Base-by-base conservation (phyloP, 2,329 filamentous ascomycete species). In the Davidsoniella neocaledoniae region DNA sequence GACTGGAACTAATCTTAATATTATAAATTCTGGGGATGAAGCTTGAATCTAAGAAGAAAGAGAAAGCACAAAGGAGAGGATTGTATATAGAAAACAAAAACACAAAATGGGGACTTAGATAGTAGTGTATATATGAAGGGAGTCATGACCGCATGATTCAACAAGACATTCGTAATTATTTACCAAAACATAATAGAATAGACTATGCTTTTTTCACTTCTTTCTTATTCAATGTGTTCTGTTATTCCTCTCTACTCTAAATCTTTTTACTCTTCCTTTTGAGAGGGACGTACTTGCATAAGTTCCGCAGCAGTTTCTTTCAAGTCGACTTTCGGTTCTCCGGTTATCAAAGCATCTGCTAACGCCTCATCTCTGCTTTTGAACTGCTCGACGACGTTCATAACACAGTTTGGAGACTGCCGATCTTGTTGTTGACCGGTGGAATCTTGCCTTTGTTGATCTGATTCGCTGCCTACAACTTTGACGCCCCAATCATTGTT, bases 401-500 rank as follows among this genome's bases (percentile, higher is more conserved):
- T 25, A n/a, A 17, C 21, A 12, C 23, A 14, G 23, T 21, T 10
- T n/a, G 42, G 42, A 9, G 42, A 23, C 42, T 14, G 42, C 6
- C 21, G n/a, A 4, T 14, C 19, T 14, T 26, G 42, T 5, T 23
- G 21, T 16, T 43, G 21, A 4, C 16, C 5, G 23, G 2, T 4
- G 29, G 29, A 4, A 33, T 33, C 29, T 12, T 33, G 8, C 12
- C 3, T 43, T 43, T 42, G 39, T 23, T 14, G 36, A 12, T 12
- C 29, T 33, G 29, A 5, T 33, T 33, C 29, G 29, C 29, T 33
- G 21, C 19, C 26, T n/a, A 9, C 25, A 38, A 38, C 37, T 12
- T 43, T 21, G 2, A 45, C 25, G 0, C 59, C 64, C 73, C 73
- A 77, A 23, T 69, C 67, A 2, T 64, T 58, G 56, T 68, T 62